These are phyloP conservation scores for Trametes cubensis DNA, from an alignment of 768 basidiomycete genomes.

Conservation along the genomic window DNA sequence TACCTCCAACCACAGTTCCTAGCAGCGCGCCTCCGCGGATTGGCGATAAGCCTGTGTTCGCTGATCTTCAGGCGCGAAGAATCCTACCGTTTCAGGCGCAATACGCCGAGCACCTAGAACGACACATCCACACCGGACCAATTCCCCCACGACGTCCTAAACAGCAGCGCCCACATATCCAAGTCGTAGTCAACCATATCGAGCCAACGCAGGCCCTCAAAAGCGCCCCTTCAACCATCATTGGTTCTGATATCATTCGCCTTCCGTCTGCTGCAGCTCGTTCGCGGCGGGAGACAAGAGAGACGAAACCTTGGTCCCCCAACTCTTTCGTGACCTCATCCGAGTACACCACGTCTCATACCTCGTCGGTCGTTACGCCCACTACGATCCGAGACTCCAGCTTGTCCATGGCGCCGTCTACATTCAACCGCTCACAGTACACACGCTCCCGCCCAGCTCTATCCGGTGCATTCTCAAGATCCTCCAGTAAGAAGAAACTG, in stretches of 20 bases:
- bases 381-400: constrained; percentile 13
- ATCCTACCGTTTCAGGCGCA: constrained; percentile 32
- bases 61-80: constrained; percentile 15
- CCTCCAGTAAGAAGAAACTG: constrained; percentile 11
- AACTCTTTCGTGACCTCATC: constrained; percentile 14
- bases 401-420: constrained; percentile 7
- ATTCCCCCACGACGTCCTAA: constrained; percentile 7
- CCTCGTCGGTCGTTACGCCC: constrained; percentile 13
- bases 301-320: constrained; percentile 19
- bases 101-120: constrained; percentile 27
- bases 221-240: constrained; percentile 21
- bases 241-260: constrained; percentile 38
- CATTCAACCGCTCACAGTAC: constrained; percentile 8
- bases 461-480: constrained; percentile 1
- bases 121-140: constrained; percentile 20
- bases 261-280: constrained; percentile 10
- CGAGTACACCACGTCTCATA: constrained; percentile 2
- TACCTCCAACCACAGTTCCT: constrained; percentile 1
- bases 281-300: background rate
- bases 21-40: constrained; percentile 28
- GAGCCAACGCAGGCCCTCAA: background rate
- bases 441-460: constrained; percentile 5
- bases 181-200: constrained; percentile 16
- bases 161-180: constrained; percentile 17
- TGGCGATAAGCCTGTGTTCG: constrained; percentile 7